Evolutionary conservation across 805 yeast genomes (phyloP).

Genomic region (Naumovozyma castellii): DNA sequence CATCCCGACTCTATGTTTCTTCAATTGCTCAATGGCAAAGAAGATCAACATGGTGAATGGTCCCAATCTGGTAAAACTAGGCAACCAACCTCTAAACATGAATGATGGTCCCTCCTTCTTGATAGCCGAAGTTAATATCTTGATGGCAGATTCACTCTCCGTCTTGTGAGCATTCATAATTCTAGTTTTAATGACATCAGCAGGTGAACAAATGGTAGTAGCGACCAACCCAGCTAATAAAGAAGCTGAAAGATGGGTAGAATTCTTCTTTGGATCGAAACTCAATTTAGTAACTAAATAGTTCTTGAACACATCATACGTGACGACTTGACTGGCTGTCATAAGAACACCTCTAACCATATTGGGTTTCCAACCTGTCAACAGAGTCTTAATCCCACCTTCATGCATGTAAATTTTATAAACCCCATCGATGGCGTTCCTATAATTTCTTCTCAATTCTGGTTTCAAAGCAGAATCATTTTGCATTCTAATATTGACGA

Average conservation of each 20-base stretch:
- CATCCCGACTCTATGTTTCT: conserved; percentile 45
- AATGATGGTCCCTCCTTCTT: conserved; percentile 64
- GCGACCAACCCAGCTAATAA: conserved; percentile 80
- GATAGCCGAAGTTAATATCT: conserved; percentile 46
- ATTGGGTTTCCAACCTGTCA: conserved; percentile 72
- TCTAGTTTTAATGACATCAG: conserved; percentile 81
- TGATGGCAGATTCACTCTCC: conserved; percentile 38
- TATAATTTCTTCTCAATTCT: conserved; percentile 60
- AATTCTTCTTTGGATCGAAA: conserved; percentile 49
- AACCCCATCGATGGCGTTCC: conserved; percentile 72
- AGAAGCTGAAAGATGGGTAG: conserved; percentile 73
- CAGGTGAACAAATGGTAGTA: conserved; percentile 87
- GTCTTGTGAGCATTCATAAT: conserved; percentile 55
- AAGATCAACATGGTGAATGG: conserved; percentile 71
- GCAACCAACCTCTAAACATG: conserved; percentile 87
- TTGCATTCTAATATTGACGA: conserved; percentile 84
- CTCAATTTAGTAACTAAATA: conserved; percentile 41
- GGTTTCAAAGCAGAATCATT: conserved; percentile 65
- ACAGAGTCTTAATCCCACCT: conserved; percentile 48
- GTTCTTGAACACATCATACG: conserved; percentile 67
- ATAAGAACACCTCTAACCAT: conserved; percentile 71
- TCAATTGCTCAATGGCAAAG: conserved; percentile 56
- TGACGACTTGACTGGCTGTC: conserved; percentile 88
- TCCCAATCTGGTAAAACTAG: conserved; percentile 76
- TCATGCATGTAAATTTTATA: conserved; percentile 51